These are phyloP conservation scores for Neurospora sp. DNA, from an alignment of 495 filamentous ascomycete species.

Conservation along the genomic window DNA sequence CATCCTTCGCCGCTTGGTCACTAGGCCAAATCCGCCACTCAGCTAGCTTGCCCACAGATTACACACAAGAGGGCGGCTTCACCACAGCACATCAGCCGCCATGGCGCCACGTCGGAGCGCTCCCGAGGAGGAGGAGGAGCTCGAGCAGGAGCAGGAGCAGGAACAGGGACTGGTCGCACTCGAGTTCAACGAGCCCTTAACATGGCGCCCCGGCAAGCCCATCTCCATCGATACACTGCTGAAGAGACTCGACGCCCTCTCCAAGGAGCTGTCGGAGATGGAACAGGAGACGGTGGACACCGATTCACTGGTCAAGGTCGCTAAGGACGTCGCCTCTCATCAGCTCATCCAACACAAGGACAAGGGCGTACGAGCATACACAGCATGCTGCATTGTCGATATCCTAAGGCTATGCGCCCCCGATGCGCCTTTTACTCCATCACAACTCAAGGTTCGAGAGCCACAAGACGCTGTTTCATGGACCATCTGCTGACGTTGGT, in stretches of 20 bases:
- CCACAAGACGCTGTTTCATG: neutral
- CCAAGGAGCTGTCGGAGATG: conserved; percentile 71
- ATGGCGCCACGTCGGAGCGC: conserved; percentile 30
- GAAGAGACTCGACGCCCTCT: conserved; percentile 65
- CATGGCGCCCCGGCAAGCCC: conserved; percentile 85
- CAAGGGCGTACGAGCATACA: conserved; percentile 79
- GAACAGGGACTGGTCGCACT: conserved; percentile 30
- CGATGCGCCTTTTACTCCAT: conserved; percentile 83
- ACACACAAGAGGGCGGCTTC: neutral
- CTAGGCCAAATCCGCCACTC: neutral
- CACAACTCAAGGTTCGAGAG: conserved; percentile 71
- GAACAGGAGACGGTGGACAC: conserved; percentile 82
- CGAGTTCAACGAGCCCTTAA: conserved; percentile 74
- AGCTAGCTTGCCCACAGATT: neutral
- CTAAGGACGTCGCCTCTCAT: conserved; percentile 76
- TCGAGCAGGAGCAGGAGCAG: conserved; percentile 18
- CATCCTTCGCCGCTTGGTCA: neutral
- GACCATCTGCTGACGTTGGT: conserved; percentile 5
- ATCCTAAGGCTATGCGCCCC: conserved; percentile 90
- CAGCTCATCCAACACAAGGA: conserved; percentile 86
- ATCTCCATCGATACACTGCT: conserved; percentile 78
- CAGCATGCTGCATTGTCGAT: conserved; percentile 83
- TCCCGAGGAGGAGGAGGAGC: conserved; percentile 16
- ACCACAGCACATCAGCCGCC: conserved; percentile 1
- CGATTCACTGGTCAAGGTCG: conserved; percentile 69